A percentile compares a stretch with the other conserved stretches of the same genome.
phyloP scores from a whole-genome alignment of 23 red algal species.

The Gracilaria caudata region DNA sequence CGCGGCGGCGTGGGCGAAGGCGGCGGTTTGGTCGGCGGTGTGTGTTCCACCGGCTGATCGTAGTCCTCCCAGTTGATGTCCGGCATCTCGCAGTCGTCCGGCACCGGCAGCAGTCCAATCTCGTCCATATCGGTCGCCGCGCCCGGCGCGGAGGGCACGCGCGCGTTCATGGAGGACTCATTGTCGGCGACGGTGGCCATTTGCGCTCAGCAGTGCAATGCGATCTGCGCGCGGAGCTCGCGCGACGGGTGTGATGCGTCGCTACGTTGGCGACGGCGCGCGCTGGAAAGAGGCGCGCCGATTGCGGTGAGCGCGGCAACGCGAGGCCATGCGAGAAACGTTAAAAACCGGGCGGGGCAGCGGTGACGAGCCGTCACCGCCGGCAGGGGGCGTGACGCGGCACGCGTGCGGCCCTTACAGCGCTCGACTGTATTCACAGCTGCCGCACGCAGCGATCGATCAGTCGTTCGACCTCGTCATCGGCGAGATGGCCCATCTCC shows the following conservation, averaged over 20 bases:
- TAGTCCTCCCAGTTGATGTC: slow-evolving; percentile 20
- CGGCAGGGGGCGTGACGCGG: too few species aligned
- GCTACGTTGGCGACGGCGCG: not conserved
- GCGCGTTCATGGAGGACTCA: not conserved
- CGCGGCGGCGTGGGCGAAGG: not conserved
- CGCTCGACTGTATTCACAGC: not conserved
- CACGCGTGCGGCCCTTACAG: not conserved
- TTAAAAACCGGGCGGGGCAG: too few species aligned
- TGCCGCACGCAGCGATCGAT: slow-evolving; percentile 45
- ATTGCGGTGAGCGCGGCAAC: too few species aligned
- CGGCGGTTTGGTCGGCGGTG: not conserved
- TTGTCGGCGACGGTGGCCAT: not conserved
- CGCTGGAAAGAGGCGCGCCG: not conserved
- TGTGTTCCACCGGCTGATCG: too few species aligned
- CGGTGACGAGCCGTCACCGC: too few species aligned
- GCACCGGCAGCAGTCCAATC: not conserved
- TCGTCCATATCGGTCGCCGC: too few species aligned
- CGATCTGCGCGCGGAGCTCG: not conserved
- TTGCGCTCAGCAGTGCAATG: not conserved
- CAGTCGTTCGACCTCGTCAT: slow-evolving; percentile 8
- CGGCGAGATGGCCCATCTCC: not conserved
- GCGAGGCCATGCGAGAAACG: too few species aligned
- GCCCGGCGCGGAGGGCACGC: not conserved
- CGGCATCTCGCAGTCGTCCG: slow-evolving; percentile 13
- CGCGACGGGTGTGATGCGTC: too few species aligned